These are phyloP conservation scores for Helenozyma rhizophorensis DNA, from an alignment of 805 yeast genomes.

Conservation along the genomic window DNA sequence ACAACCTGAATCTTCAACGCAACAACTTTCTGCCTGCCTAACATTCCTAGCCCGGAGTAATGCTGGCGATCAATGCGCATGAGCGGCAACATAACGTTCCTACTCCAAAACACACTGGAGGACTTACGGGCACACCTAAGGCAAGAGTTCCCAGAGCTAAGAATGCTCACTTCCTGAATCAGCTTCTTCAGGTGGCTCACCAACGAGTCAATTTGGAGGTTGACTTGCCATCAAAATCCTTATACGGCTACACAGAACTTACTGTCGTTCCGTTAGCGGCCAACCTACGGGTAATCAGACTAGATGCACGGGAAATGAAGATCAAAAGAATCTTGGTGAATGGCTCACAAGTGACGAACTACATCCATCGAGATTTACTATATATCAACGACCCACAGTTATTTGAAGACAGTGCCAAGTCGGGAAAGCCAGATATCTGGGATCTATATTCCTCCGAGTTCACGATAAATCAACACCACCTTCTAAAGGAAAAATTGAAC, in stretches of 20 bases:
- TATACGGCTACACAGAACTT: slow-evolving; percentile 77
- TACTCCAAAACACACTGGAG: slow-evolving; percentile 12
- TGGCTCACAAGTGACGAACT: slow-evolving; percentile 50
- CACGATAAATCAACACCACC: slow-evolving; percentile 53
- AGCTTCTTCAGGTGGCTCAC: slow-evolving; percentile 70
- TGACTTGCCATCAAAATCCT: slow-evolving; percentile 56
- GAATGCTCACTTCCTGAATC: slow-evolving; percentile 26
- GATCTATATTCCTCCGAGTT: slow-evolving; percentile 42
- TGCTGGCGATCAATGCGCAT: slow-evolving; percentile 10
- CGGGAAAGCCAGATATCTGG: slow-evolving; percentile 28
- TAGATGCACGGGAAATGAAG: slow-evolving; percentile 77
- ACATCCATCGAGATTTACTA: slow-evolving; percentile 51
- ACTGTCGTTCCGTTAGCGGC: slow-evolving; percentile 70
- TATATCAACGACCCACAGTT: slow-evolving; percentile 32
- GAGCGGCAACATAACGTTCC: slow-evolving; percentile 13
- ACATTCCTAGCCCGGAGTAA: background rate
- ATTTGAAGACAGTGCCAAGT: slow-evolving; percentile 23
- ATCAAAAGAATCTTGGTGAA: slow-evolving; percentile 63
- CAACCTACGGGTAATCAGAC: slow-evolving; percentile 50
- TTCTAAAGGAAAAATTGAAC: slow-evolving; percentile 48
- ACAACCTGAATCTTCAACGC: background rate
- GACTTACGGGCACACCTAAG: slow-evolving; percentile 11
- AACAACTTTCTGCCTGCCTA: background rate
- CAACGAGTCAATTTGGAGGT: slow-evolving; percentile 80
- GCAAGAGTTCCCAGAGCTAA: slow-evolving; percentile 6